These are phyloP conservation scores for Fusarium ramigenum DNA, from an alignment of 2,329 filamentous ascomycete species.

Conservation along the genomic window DNA sequence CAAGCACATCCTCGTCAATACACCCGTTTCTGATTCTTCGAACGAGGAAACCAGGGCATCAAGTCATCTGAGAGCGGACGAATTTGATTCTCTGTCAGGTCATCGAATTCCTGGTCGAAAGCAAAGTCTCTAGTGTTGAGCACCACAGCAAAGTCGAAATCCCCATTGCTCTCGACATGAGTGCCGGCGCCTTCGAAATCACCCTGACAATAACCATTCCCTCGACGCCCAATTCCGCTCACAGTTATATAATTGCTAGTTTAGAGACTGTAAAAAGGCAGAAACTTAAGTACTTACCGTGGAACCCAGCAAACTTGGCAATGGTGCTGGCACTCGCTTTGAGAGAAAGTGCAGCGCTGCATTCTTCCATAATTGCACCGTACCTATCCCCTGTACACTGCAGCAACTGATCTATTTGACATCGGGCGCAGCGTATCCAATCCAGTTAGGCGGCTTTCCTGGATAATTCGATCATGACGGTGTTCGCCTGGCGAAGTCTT, in stretches of 20 bases:
- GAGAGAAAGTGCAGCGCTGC: slow-evolving; percentile 17
- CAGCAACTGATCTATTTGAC: neutral
- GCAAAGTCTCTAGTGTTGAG: slow-evolving; percentile 28
- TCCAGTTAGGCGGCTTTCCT: slow-evolving; percentile 21
- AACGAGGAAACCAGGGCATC: neutral
- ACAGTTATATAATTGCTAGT: slow-evolving; percentile 1
- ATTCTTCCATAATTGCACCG: slow-evolving; percentile 34
- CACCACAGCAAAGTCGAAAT: slow-evolving; percentile 22
- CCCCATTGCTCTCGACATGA: neutral
- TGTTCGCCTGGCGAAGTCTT: slow-evolving; percentile 11
- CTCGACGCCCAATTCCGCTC: slow-evolving; percentile 1
- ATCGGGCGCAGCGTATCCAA: slow-evolving; percentile 6
- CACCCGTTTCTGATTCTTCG: neutral
- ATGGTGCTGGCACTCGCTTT: slow-evolving; percentile 27
- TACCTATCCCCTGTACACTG: slow-evolving; percentile 22
- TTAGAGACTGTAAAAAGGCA: rapidly evolving
- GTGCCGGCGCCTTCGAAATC: slow-evolving; percentile 10
- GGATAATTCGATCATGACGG: slow-evolving; percentile 14
- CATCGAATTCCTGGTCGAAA: slow-evolving; percentile 1
- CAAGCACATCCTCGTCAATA: neutral
- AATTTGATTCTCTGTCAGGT: neutral
- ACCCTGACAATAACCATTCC: slow-evolving; percentile 2
- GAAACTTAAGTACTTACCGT: neutral
- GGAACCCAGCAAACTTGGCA: slow-evolving; percentile 10
- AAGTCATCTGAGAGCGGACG: neutral